Conservation (phyloP, 345 rosid species). For the Erodium maritimum region DNA sequence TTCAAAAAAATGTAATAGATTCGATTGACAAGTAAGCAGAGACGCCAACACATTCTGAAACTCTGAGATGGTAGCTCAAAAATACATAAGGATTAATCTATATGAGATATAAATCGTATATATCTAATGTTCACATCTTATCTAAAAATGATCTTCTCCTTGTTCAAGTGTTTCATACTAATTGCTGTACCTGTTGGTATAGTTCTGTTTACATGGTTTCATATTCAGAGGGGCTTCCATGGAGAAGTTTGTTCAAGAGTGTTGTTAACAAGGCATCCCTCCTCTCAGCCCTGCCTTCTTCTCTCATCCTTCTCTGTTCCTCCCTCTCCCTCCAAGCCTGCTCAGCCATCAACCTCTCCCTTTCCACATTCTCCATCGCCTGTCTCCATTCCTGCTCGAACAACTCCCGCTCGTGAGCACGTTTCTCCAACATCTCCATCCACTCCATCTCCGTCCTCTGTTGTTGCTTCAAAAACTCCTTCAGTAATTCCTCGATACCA, state of each 20-base stretch:
- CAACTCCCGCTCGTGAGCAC: constrained; percentile 29
- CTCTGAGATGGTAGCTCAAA: too few relatives aligned
- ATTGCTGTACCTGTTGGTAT: too few relatives aligned
- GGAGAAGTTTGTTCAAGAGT: constrained; percentile 34
- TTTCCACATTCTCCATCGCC: constrained; percentile 43
- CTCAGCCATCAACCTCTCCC: constrained; percentile 36
- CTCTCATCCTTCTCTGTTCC: constrained; percentile 40
- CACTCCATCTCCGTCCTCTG: constrained; percentile 39
- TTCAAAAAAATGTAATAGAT: too few relatives aligned
- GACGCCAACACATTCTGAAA: too few relatives aligned
- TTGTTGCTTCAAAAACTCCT: constrained; percentile 38
- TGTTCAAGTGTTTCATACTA: too few relatives aligned
- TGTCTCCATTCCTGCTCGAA: constrained; percentile 45
- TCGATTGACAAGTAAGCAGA: too few relatives aligned
- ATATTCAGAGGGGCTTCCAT: constrained; percentile 11
- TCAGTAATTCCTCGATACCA: constrained; percentile 23
- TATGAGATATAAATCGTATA: too few relatives aligned
- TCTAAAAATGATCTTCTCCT: too few relatives aligned
- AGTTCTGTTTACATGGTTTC: too few relatives aligned
- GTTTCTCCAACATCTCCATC: constrained; percentile 38
- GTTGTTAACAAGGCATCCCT: constrained; percentile 41
- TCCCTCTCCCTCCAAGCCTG: constrained; percentile 47
- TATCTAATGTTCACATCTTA: too few relatives aligned
- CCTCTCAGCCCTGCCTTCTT: constrained; percentile 40
- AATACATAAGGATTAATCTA: too few relatives aligned